Evolutionary conservation across 2,329 filamentous ascomycete genomes (phyloP), one percentile per base, ranked within the genome.

Genomic region (Plenodomus lindquistii): DNA sequence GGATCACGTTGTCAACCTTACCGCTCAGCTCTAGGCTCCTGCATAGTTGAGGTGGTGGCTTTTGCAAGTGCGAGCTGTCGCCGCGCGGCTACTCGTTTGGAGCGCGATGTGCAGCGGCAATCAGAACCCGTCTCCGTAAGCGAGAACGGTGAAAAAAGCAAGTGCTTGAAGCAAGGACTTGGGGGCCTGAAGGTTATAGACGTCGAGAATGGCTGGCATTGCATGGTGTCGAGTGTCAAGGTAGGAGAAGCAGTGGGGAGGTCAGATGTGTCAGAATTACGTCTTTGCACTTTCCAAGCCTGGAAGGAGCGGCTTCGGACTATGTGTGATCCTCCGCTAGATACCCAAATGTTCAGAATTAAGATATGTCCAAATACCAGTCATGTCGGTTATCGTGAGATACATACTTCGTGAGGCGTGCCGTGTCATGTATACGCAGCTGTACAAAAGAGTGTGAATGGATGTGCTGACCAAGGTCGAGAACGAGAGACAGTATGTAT

Each of bases 401-500:
- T 31, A 31, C 27, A 13, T 15, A 22, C 27, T 2, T 20, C 29
- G 29, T 35, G 31, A 34, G 16, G 22, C 10, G 16, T 41, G 16
- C 11, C 18, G 16, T n/a, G 15, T 29, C 19, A 9, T 20, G 18
- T 11, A 18, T 15, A 38, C 37, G 11, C 27, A 31, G 10, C 4
- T 31, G 27, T 15, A 31, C 9, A 31, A 31, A 7, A 31, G 27
- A 15, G 27, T 31, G 27, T 31, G 11, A 24, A 10, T 13, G 13
- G 18, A 20, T n/a, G 22, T 21, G 9, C 16, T 1, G 9, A 20
- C 18, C 22, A 17, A 19, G 21, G 35, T n/a, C 11, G 35, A 42
- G 20, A 21, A 15, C 9, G 21, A 43, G 24, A 43, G 20, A 43
- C 34, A 37, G 21, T 43, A 43, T 43, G 41, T 43, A 34, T 37